These are phyloP conservation scores for Pythium aristosporum DNA, from an alignment of 352 stramenopile genomes.

Conservation along the genomic window DNA sequence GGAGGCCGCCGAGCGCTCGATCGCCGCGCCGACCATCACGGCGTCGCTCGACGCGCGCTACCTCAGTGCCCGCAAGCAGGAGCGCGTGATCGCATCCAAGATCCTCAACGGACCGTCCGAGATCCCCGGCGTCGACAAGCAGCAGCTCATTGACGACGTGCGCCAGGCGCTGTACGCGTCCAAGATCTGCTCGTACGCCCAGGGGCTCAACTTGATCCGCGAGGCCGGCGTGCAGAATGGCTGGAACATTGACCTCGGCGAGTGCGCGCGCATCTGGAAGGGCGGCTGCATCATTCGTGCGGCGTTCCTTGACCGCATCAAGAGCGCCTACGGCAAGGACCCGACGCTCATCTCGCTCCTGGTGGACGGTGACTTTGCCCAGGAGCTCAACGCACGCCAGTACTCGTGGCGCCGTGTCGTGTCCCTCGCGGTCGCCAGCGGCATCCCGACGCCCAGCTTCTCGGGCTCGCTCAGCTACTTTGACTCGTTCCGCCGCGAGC, in stretches of 20 bases:
- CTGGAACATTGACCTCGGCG: conserved; percentile 96
- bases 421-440: conserved; percentile 93
- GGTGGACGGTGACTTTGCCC: conserved; percentile 96
- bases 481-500: conserved; percentile 96
- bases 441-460: conserved; percentile 91
- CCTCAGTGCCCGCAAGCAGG: conserved; percentile 95
- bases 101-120: conserved; percentile 93
- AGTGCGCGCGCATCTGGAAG: conserved; percentile 99
- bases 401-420: conserved; percentile 97
- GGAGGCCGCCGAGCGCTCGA: conserved; percentile 93
- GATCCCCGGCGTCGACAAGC: conserved; percentile 91
- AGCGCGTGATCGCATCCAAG: conserved; percentile 92
- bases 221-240: conserved; percentile 93
- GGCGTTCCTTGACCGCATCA: conserved; percentile 97
- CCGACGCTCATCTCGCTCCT: conserved; percentile 94
- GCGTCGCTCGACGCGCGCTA: conserved; percentile 96
- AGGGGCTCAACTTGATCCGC: conserved; percentile 95
- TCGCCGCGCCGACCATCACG: conserved; percentile 97
- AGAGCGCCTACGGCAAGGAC: conserved; percentile 92
- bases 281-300: conserved; percentile 99
- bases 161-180: conserved; percentile 96
- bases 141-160: conserved; percentile 96
- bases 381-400: conserved; percentile 94
- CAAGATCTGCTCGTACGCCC: conserved; percentile 99
- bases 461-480: conserved; percentile 96